Conservation (phyloP, 495 filamentous ascomycete species). For the Bacidia rubella region DNA sequence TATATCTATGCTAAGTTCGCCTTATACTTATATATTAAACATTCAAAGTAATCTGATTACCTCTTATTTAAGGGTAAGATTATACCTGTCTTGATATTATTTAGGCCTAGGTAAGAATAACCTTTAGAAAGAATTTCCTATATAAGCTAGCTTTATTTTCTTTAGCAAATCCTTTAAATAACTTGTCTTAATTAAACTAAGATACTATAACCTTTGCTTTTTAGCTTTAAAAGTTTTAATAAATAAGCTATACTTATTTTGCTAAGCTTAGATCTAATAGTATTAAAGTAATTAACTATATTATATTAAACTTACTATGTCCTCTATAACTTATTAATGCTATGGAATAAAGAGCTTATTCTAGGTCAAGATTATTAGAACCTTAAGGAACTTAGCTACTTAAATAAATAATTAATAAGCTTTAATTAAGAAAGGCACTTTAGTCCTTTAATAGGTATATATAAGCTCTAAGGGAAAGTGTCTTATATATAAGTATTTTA, state of each 20-base stretch:
- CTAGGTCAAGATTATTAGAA: background rate
- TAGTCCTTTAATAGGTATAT: constrained; percentile 2
- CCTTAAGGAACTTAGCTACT: constrained; percentile 11
- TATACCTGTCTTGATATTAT: too few relatives aligned
- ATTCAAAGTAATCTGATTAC: too few relatives aligned
- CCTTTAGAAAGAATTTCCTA: too few relatives aligned
- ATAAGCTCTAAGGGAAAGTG: background rate
- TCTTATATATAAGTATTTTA: constrained; percentile 9
- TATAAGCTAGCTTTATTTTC: constrained; percentile 2
- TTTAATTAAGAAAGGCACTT: background rate
- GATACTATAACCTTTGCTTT: too few relatives aligned
- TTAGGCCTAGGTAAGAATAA: too few relatives aligned
- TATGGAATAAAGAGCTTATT: too few relatives aligned
- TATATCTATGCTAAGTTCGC: too few relatives aligned
- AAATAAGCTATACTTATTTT: background rate
- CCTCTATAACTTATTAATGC: too few relatives aligned
- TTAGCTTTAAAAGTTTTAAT: constrained; percentile 13
- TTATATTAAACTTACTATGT: too few relatives aligned
- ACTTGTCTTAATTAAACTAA: constrained; percentile 8
- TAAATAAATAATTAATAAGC: background rate
- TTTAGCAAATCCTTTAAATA: constrained; percentile 1
- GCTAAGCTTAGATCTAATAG: background rate
- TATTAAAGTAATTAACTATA: too few relatives aligned
- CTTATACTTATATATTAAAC: too few relatives aligned
- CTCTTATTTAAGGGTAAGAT: too few relatives aligned